Conservation (phyloP, 306 rosid genomes). For the Trifolium fragiferum region DNA sequence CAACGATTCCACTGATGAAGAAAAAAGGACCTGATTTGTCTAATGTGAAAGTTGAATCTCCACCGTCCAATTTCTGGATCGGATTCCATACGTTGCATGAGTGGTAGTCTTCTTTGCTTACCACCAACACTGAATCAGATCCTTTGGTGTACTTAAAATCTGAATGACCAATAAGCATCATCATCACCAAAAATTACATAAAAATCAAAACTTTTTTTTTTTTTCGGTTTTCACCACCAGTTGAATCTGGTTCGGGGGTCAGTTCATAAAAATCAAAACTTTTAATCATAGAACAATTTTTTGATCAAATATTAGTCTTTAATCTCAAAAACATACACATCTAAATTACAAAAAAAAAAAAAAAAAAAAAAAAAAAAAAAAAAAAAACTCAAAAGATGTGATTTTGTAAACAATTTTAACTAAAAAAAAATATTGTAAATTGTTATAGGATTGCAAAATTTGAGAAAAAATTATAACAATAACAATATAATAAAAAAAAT, state of each 20-base stretch:
- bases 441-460: too few relatives aligned
- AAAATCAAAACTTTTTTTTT: background rate
- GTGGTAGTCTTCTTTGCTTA: conserved; percentile 55
- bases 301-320: too few relatives aligned
- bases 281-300: background rate
- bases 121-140: conserved; percentile 64
- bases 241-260: too few relatives aligned
- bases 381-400: background rate
- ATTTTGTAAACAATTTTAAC: background rate
- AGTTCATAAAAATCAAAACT: background rate
- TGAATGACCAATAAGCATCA: conserved; percentile 22
- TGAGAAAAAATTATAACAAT: too few relatives aligned
- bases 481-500: too few relatives aligned
- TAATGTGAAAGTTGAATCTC: conserved; percentile 54
- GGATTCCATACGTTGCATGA: conserved; percentile 59
- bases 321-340: background rate
- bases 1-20: conserved; percentile 59
- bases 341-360: background rate
- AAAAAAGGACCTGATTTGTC: conserved; percentile 63
- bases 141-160: conserved; percentile 70
- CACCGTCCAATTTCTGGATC: conserved; percentile 40
- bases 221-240: too few relatives aligned
- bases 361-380: too few relatives aligned
- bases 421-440: too few relatives aligned
- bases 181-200: background rate